Evolutionary conservation across 331 rosid species (phyloP).

Genomic region (Stylosanthes scabra): DNA sequence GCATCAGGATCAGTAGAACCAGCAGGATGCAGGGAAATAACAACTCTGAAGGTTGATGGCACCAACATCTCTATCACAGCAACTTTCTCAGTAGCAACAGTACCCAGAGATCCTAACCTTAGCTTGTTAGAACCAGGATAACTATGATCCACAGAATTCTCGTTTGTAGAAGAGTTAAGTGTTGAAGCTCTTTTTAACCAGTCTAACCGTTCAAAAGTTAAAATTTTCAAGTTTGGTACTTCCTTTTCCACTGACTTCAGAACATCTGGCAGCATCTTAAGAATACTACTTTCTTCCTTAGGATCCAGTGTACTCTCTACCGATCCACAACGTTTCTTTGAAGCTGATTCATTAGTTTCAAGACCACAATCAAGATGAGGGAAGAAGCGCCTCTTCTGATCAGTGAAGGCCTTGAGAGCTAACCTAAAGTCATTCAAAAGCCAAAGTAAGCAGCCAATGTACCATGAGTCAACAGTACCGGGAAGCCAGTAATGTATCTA

Average conservation of each 20-base stretch:
- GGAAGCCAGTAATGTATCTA: constrained; percentile 5
- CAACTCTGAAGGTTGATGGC: constrained; percentile 80
- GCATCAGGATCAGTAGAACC: constrained; percentile 86
- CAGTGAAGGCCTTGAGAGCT: constrained; percentile 96
- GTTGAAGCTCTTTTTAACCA: constrained; percentile 89
- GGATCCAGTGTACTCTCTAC: constrained; percentile 53
- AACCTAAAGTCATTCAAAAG: constrained; percentile 59
- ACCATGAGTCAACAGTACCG: constrained; percentile 26
- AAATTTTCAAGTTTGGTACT: constrained; percentile 66
- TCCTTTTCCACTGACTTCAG: constrained; percentile 72
- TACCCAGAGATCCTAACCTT: constrained; percentile 58
- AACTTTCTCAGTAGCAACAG: constrained; percentile 63
- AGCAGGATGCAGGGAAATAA: constrained; percentile 85
- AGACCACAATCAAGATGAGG: constrained; percentile 84
- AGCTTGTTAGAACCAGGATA: constrained; percentile 68
- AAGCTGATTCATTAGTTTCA: constrained; percentile 52
- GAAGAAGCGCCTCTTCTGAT: constrained; percentile 85
- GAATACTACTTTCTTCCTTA: constrained; percentile 63
- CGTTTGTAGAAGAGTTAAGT: constrained; percentile 62
- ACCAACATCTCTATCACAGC: constrained; percentile 73
- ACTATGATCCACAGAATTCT: constrained; percentile 58
- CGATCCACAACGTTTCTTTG: constrained; percentile 63
- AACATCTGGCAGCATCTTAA: constrained; percentile 59
- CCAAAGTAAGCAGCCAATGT: constrained; percentile 35
- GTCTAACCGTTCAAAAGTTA: constrained; percentile 76